phyloP scores from a whole-genome alignment of 257 asterid species.

The Coffea eugenioides region DNA sequence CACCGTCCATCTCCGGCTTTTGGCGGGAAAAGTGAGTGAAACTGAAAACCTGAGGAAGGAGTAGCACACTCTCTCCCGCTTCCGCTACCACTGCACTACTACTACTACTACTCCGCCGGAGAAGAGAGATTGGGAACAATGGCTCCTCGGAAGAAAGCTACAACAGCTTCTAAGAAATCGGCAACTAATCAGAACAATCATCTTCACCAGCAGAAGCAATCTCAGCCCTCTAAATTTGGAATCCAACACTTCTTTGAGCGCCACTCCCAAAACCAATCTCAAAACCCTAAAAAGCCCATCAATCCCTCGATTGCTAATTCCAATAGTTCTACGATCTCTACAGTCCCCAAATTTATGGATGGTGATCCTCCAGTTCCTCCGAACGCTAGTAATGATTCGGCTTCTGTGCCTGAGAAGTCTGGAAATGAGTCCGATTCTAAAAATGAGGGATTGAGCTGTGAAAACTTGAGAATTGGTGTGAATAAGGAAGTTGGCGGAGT shows the following conservation, averaged over 20 bases:
- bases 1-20: background rate
- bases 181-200: conserved; percentile 33
- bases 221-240: conserved; percentile 82
- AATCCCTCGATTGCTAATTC: conserved; percentile 22
- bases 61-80: background rate
- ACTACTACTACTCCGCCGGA: background rate
- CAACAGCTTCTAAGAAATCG: conserved; percentile 59
- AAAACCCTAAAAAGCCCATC: conserved; percentile 27
- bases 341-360: conserved; percentile 18
- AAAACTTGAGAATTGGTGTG: conserved; percentile 18
- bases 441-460: conserved; percentile 9
- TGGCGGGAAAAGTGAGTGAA: conserved; percentile 34
- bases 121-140: conserved; percentile 24
- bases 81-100: background rate
- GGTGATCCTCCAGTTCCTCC: conserved; percentile 16
- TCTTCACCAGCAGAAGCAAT: conserved; percentile 39
- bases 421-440: conserved; percentile 4
- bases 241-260: conserved; percentile 93
- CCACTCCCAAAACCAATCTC: conserved; percentile 60
- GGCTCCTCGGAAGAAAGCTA: conserved; percentile 78
- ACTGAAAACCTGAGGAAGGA: no score
- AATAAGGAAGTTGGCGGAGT: conserved; percentile 19
- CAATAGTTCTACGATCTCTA: conserved; percentile 14
- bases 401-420: background rate
- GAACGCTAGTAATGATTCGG: conserved; percentile 16